Base-by-base conservation (phyloP, 129 eudicot species). In the Centaurea solstitialis region DNA sequence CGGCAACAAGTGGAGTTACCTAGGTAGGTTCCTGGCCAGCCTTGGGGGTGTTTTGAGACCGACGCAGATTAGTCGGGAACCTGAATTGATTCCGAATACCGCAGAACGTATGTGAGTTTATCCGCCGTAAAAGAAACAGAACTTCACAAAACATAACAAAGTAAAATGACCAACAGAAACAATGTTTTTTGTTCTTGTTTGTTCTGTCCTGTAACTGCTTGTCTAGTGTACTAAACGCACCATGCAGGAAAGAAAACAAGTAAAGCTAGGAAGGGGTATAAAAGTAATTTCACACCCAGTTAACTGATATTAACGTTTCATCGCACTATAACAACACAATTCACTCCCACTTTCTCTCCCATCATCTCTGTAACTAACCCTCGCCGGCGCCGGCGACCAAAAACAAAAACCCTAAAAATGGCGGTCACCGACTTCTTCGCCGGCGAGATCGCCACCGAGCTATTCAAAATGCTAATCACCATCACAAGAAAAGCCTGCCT, bases 381-480 rank as follows among this genome's bases (percentile, higher is more conserved):
- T 0, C 81, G 3, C 59, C 73, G 66, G 76, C 65, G 38, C 81
- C 79, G 66, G 81, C 11, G 76, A 26, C 1, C 30, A 26, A 18
- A 18, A 28, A 3, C 37, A 22, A n/a, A 20, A n/a, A n/a, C n/a
- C n/a, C 4, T 0, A 30, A 30, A 43, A 41, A 94, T 92, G 97
- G 88, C 86, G 40, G 85, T 94, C 5, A 85, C 94, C 15, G 99
- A 94, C 38, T 72, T 92, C 3, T 94, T 94, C 80, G 99, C 86
- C 81, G 99, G 99, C 74, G 99, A 94, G 72, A 90, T 94, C 1
- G 89, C 97, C 80, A 89, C 94, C 3, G 99, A 94, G 77, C 97
- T 94, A 12, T 86, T 94, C 20, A 94, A 92, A 82, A 78, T 79
- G 80, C 90, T 94, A 71, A 0, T 90, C 9, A 12, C 67, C 62